A percentile compares a stretch with the other conserved stretches of the same genome.
Conservation (phyloP, 2,329 filamentous ascomycete species). For the Boeremia lycopersici region DNA sequence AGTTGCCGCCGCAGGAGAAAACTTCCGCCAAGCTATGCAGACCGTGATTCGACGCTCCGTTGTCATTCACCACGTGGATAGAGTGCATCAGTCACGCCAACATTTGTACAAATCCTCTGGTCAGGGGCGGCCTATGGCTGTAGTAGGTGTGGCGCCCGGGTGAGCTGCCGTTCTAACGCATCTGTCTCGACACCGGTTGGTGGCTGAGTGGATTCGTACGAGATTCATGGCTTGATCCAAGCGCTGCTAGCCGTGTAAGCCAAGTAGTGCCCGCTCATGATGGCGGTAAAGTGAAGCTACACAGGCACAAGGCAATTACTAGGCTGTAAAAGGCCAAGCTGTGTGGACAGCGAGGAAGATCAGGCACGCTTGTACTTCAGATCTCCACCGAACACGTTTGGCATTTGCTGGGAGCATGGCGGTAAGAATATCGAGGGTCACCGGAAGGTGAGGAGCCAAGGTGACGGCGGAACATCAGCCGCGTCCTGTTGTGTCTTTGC, state of each 20-base stretch:
- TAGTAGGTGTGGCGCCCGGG: constrained; percentile 15
- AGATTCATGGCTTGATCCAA: constrained; percentile 15
- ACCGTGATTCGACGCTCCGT: constrained; percentile 4
- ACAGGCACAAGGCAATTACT: constrained; percentile 17
- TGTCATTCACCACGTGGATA: constrained; percentile 15
- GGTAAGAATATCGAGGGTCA: constrained; percentile 4
- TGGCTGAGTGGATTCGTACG: constrained; percentile 24
- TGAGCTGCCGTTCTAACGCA: constrained; percentile 15
- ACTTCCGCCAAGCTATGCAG: constrained; percentile 3
- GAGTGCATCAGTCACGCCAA: constrained; percentile 1
- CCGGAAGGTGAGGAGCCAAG: constrained; percentile 4
- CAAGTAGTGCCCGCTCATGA: constrained; percentile 25
- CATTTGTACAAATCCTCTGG: not conserved
- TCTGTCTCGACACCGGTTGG: constrained; percentile 8
- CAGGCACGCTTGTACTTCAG: constrained; percentile 30
- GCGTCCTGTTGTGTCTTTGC: not conserved
- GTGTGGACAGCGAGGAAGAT: constrained; percentile 22
- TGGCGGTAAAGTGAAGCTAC: constrained; percentile 24
- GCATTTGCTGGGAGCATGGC: constrained; percentile 16
- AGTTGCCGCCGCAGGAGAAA: constrained; percentile 1
- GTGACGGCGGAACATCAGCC: not conserved
- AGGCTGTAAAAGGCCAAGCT: constrained; percentile 20
- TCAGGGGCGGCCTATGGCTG: constrained; percentile 1
- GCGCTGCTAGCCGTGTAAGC: constrained; percentile 14
- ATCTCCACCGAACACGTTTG: constrained; percentile 30